A percentile compares a stretch with the other conserved stretches of the same genome.
Evolutionary conservation across 108 stramenopile genomes (phyloP).

Genomic region (Nannochloropsis gaditana): DNA sequence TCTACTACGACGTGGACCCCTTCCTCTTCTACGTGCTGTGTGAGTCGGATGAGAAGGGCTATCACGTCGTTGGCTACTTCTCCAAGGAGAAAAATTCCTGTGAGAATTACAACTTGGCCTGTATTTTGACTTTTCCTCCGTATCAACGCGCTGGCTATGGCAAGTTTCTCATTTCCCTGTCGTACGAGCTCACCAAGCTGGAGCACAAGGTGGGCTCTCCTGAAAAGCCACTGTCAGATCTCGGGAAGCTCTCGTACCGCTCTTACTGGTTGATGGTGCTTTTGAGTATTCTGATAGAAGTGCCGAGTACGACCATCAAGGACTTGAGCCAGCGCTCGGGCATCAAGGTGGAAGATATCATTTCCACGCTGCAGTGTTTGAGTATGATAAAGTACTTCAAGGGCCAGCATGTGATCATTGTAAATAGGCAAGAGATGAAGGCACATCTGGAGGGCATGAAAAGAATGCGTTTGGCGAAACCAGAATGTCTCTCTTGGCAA

Average conservation of each 20-base stretch:
- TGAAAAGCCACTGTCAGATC: constrained; percentile 96
- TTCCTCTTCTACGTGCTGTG: constrained; percentile 97
- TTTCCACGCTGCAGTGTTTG: constrained; percentile 83
- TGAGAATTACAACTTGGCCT: constrained; percentile 97
- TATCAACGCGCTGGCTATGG: constrained; percentile 91
- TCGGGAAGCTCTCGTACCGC: constrained; percentile 93
- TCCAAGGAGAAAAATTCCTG: constrained; percentile 72
- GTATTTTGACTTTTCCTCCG: constrained; percentile 97
- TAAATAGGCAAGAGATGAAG: constrained; percentile 34
- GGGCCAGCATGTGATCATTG: constrained; percentile 85
- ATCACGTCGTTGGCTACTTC: constrained; percentile 95
- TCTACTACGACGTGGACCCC: constrained; percentile 97
- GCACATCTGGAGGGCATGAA: constrained; percentile 33
- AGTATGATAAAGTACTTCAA: constrained; percentile 95
- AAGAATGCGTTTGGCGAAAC: constrained; percentile 46
- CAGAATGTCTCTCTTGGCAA: constrained; percentile 53
- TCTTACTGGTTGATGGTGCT: constrained; percentile 84
- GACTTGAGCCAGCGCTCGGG: constrained; percentile 63
- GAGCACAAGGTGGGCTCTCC: constrained; percentile 73
- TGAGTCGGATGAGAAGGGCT: constrained; percentile 80
- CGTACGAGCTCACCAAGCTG: constrained; percentile 68
- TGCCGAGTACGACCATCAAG: not conserved
- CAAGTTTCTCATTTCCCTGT: constrained; percentile 92
- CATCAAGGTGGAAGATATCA: constrained; percentile 93
- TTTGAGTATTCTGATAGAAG: constrained; percentile 49